A percentile compares a stretch with the other conserved stretches of the same genome.
Evolutionary conservation across 73 alveolate genomes (phyloP).

Genomic region (Blepharisma japonicum): DNA sequence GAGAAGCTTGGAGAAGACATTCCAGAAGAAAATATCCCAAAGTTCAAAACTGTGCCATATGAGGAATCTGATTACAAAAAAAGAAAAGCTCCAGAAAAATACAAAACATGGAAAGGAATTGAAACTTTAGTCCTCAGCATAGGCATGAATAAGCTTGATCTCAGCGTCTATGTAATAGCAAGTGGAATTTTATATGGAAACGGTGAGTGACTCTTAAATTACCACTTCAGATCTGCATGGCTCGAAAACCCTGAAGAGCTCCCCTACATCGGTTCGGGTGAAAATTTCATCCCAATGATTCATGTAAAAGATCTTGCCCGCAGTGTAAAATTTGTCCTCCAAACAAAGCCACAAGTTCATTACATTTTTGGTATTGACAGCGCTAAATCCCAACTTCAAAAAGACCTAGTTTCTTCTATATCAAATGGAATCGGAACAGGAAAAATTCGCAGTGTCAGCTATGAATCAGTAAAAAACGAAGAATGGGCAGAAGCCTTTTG

Average conservation of each 20-base stretch:
- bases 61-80: constrained; percentile 17
- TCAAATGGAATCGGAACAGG: constrained; percentile 92
- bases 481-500: constrained; percentile 34
- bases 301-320: constrained; percentile 92
- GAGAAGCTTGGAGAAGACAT: constrained; percentile 19
- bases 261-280: constrained; percentile 73
- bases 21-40: not conserved
- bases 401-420: constrained; percentile 75
- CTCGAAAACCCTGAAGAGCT: constrained; percentile 61
- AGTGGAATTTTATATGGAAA: constrained; percentile 96
- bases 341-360: constrained; percentile 69
- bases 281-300: constrained; percentile 88
- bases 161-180: constrained; percentile 81
- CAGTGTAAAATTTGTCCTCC: constrained; percentile 72
- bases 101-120: constrained; percentile 57
- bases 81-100: constrained; percentile 34
- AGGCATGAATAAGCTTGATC: constrained; percentile 66
- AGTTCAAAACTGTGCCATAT: not conserved
- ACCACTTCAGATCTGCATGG: constrained; percentile 82
- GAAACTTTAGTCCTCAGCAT: constrained; percentile 83
- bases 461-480: constrained; percentile 54
- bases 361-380: constrained; percentile 91
- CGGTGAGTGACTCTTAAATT: constrained; percentile 75
- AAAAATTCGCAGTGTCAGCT: constrained; percentile 36
- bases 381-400: constrained; percentile 77